phyloP scores from a whole-genome alignment of 2,329 filamentous ascomycete species.

The Chaetomium sp. region DNA sequence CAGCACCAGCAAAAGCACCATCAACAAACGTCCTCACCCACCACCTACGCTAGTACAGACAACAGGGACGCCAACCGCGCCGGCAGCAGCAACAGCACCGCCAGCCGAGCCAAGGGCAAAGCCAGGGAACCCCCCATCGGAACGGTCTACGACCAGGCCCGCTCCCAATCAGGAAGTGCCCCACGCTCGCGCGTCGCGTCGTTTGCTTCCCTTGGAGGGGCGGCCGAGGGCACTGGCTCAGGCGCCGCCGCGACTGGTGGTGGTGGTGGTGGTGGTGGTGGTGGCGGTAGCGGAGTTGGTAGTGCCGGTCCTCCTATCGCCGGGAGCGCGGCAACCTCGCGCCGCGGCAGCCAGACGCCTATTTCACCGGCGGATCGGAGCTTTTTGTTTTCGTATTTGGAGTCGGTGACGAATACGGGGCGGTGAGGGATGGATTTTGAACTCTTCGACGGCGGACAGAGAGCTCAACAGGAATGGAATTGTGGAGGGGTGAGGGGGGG shows the following conservation, averaged over 20 bases:
- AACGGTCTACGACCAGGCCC: slow-evolving; percentile 4
- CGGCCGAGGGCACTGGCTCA: no score
- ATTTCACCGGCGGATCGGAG: slow-evolving; percentile 66
- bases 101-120: slow-evolving; percentile 22
- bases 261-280: no score
- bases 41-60: no score
- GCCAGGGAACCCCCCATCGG: slow-evolving; percentile 15
- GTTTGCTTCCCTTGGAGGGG: slow-evolving; percentile 35
- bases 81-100: slow-evolving; percentile 18
- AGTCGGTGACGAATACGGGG: slow-evolving; percentile 29
- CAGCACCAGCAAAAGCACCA: slow-evolving; percentile 27
- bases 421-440: background rate
- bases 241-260: no score
- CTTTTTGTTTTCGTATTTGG: slow-evolving; percentile 70
- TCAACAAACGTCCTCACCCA: background rate
- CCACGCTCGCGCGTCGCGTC: slow-evolving; percentile 37
- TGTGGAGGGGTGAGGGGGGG: no score
- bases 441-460: background rate
- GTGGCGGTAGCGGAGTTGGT: no score
- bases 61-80: no score
- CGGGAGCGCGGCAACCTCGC: slow-evolving; percentile 27
- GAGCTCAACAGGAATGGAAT: no score
- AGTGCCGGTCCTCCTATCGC: slow-evolving; percentile 22
- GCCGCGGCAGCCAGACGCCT: slow-evolving; percentile 45
- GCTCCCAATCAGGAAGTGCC: slow-evolving; percentile 6